Percentiles rank a stretch among this genome's conserved stretches.
Conservation (phyloP, 805 yeast genomes). For the Brettanomyces custersianus region DNA sequence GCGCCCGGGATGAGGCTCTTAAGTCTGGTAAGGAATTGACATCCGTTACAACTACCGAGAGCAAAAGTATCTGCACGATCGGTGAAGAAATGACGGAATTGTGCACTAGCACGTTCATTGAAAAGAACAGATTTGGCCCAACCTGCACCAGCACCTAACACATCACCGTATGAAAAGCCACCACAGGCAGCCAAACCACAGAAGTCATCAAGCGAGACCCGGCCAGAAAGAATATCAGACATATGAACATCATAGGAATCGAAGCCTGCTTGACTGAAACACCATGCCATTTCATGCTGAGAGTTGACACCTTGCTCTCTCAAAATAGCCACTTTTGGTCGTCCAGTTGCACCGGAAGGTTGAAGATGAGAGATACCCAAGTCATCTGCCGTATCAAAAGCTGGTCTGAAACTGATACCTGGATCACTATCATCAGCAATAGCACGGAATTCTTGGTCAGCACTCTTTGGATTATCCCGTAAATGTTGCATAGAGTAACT, state of each 20-base stretch:
- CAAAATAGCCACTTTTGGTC: conserved; percentile 87
- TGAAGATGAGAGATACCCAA: conserved; percentile 29
- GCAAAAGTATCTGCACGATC: conserved; percentile 90
- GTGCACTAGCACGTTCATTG: conserved; percentile 66
- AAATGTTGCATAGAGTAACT: conserved; percentile 83
- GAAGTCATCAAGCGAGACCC: conserved; percentile 64
- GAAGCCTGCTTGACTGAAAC: conserved; percentile 91
- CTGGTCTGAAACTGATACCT: conserved; percentile 74
- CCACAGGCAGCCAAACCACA: conserved; percentile 98
- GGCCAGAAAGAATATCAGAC: conserved; percentile 80
- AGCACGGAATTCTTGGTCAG: conserved; percentile 74
- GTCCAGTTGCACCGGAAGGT: no score
- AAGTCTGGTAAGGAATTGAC: conserved; percentile 88
- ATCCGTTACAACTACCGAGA: conserved; percentile 97
- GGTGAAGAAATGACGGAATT: conserved; percentile 75
- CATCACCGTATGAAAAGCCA: conserved; percentile 98
- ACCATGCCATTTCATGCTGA: conserved; percentile 97
- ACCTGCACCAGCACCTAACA: conserved; percentile 96
- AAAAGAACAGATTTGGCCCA: conserved; percentile 96
- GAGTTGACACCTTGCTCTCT: conserved; percentile 99
- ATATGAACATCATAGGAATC: conserved; percentile 92
- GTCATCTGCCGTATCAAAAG: conserved; percentile 53
- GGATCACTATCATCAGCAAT: conserved; percentile 81
- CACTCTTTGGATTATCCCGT: conserved; percentile 89
- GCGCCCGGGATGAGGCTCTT: conserved; percentile 87